Conservation (phyloP, 352 stramenopile genomes). For the Pythium pyrilobum region DNA sequence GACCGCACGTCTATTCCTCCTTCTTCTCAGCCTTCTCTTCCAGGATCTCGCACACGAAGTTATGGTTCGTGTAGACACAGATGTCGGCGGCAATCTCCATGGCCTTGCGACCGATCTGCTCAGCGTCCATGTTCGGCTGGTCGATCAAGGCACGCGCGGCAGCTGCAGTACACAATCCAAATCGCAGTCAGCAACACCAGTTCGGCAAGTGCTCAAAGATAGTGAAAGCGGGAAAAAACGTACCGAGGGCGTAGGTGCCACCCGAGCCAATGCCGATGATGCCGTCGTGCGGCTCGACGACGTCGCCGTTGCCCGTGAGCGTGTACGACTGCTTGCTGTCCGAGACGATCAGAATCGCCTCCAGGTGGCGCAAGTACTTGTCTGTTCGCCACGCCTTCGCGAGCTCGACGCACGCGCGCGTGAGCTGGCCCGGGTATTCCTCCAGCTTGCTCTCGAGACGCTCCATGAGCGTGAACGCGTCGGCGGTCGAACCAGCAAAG, state of each 20-base stretch:
- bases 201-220: too few relatives aligned
- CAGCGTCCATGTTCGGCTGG: constrained; percentile 89
- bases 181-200: neutral
- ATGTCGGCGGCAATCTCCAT: constrained; percentile 98
- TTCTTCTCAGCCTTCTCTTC: constrained; percentile 50
- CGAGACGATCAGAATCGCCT: constrained; percentile 93
- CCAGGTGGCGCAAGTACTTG: constrained; percentile 96
- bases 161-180: constrained; percentile 37
- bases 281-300: constrained; percentile 95
- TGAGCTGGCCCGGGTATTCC: constrained; percentile 96
- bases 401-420: constrained; percentile 96
- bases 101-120: constrained; percentile 91
- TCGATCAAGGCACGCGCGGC: constrained; percentile 95
- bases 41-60: constrained; percentile 93
- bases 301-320: constrained; percentile 97
- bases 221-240: constrained; percentile 18
- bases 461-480: constrained; percentile 98
- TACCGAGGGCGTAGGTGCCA: constrained; percentile 92
- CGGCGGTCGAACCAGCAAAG: constrained; percentile 96
- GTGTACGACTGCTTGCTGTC: constrained; percentile 96
- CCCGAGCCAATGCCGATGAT: constrained; percentile 95
- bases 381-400: constrained; percentile 98
- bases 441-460: constrained; percentile 97
- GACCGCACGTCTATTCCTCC: constrained; percentile 36
- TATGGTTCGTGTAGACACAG: constrained; percentile 98